A percentile compares a stretch with the other conserved stretches of the same genome.
phyloP scores from a whole-genome alignment of 2,329 filamentous ascomycete species.

The Fusarium sp. region DNA sequence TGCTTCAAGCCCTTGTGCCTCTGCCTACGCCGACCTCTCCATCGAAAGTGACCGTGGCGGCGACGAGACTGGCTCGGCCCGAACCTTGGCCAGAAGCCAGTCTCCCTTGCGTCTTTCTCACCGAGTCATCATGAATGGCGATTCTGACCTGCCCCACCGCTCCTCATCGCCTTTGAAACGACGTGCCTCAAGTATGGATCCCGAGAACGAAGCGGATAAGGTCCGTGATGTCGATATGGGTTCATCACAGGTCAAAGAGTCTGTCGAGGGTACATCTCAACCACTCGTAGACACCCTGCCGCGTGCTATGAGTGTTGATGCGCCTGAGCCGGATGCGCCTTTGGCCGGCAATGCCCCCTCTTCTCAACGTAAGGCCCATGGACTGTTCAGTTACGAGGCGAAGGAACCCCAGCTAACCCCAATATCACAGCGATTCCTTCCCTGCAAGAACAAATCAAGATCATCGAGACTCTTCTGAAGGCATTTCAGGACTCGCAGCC shows the following conservation, averaged over 20 bases:
- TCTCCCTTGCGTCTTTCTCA: conserved; percentile 65
- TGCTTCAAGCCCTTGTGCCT: conserved; percentile 67
- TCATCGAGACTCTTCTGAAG: conserved; percentile 72
- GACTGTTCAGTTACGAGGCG: background rate
- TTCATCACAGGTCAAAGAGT: conserved; percentile 43
- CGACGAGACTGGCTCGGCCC: conserved; percentile 58
- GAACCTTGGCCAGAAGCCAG: conserved; percentile 57
- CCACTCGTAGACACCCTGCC: conserved; percentile 41
- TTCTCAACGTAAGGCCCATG: conserved; percentile 46
- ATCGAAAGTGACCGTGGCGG: conserved; percentile 66
- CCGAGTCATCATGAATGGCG: conserved; percentile 70
- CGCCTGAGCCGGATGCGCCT: conserved; percentile 47
- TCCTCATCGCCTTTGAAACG: conserved; percentile 74
- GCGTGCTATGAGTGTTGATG: conserved; percentile 58
- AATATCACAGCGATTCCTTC: conserved; percentile 50
- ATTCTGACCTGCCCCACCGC: conserved; percentile 67
- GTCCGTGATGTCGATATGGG: conserved; percentile 62
- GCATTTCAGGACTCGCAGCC: conserved; percentile 64
- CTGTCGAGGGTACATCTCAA: conserved; percentile 29
- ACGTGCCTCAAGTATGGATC: conserved; percentile 71
- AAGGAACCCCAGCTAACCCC: conserved; percentile 28
- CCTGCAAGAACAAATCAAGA: conserved; percentile 73
- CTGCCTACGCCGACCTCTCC: conserved; percentile 67
- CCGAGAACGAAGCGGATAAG: conserved; percentile 56
- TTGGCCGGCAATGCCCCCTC: conserved; percentile 32